A percentile compares a stretch with the other conserved stretches of the same genome.
phyloP scores from a whole-genome alignment of 2,329 filamentous ascomycete genomes.

The Colletotrichum agaves region DNA sequence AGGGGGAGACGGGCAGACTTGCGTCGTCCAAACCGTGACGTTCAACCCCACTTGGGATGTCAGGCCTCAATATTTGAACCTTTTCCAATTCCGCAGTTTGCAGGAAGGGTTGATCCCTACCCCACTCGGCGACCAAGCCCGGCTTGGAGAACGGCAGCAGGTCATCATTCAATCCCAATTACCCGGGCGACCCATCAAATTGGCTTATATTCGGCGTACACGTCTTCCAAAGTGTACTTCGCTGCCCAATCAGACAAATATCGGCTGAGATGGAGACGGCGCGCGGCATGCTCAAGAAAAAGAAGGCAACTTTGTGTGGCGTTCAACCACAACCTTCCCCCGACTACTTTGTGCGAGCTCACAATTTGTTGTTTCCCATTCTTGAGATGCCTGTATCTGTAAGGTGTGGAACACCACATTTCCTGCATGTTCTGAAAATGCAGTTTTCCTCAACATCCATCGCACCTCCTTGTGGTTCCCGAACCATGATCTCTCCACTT shows the following conservation, averaged over 20 bases:
- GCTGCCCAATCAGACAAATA: constrained; percentile 23
- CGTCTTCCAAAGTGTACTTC: not conserved
- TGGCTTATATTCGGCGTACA: not conserved
- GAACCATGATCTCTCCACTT: not conserved
- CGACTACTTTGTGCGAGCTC: constrained; percentile 14
- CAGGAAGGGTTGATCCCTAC: not conserved
- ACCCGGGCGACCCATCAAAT: not conserved
- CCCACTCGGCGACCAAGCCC: not conserved
- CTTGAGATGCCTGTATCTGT: not conserved
- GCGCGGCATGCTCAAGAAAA: not conserved
- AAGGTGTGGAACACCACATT: not conserved
- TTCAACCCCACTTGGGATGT: no score
- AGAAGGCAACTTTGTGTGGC: constrained; percentile 29
- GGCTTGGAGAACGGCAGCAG: not conserved
- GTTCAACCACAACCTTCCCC: constrained; percentile 25
- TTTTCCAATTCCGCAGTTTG: not conserved
- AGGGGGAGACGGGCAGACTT: not conserved
- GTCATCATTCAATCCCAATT: not conserved
- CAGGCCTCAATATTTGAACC: not conserved
- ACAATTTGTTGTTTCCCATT: not conserved
- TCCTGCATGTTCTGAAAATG: constrained; percentile 18
- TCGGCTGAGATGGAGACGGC: constrained; percentile 16
- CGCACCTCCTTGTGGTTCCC: constrained; percentile 5
- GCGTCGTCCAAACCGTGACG: not conserved
- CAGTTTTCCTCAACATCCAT: constrained; percentile 23